A percentile compares a stretch with the other conserved stretches of the same genome.
Evolutionary conservation across 148 eudicot genomes (phyloP).

Genomic region (Talinum fruticosum): DNA sequence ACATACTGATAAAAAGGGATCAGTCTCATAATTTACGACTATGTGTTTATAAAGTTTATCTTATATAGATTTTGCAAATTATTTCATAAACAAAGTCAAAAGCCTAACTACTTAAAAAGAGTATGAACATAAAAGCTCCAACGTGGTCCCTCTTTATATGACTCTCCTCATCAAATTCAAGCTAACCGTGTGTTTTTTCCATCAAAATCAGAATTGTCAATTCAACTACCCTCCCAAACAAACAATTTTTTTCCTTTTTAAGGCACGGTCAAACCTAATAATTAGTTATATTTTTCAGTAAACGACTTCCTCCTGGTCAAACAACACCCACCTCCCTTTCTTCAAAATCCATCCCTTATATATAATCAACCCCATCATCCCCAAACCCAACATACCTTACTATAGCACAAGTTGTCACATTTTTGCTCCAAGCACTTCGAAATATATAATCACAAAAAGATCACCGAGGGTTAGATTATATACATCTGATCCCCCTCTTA

Average conservation of each 20-base stretch:
- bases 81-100: constrained; percentile 1
- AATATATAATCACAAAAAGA: neutral
- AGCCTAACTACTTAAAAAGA: neutral
- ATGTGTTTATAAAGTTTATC: no score
- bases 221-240: constrained; percentile 20
- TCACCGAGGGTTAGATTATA: neutral
- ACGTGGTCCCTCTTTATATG: constrained; percentile 13
- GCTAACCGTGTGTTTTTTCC: constrained; percentile 21
- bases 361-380: neutral
- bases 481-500: neutral
- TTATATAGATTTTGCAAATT: no score
- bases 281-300: neutral
- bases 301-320: constrained; percentile 12
- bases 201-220: constrained; percentile 20
- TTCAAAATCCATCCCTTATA: neutral
- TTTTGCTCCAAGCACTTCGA: neutral
- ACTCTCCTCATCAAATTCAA: constrained; percentile 5
- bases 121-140: constrained; percentile 13
- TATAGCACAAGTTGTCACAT: neutral
- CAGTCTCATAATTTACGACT: no score
- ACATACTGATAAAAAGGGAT: no score
- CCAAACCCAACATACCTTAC: neutral
- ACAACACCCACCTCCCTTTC: neutral
- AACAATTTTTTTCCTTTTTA: neutral
- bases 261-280: constrained; percentile 11